These are phyloP conservation scores for Capsicum rhomboideum DNA, from an alignment of 257 asterid species.

Conservation along the genomic window DNA sequence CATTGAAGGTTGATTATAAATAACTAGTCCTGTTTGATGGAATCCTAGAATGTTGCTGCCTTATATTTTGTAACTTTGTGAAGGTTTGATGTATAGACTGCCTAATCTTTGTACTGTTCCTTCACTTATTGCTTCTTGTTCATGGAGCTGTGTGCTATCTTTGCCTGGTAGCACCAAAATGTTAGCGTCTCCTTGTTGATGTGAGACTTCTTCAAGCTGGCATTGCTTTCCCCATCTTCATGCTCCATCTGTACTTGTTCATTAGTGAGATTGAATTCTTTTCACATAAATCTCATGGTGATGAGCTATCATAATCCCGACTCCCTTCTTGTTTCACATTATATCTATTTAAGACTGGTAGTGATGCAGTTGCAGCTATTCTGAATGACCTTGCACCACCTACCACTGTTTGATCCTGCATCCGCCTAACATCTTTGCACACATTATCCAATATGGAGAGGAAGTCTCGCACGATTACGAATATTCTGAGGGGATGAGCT, in stretches of 20 bases:
- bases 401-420: constrained; percentile 62
- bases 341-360: constrained; percentile 69
- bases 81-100: not conserved
- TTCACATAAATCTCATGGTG: constrained; percentile 11
- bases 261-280: not conserved
- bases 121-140: not conserved
- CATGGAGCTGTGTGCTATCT: not conserved
- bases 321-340: constrained; percentile 25
- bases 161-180: not conserved
- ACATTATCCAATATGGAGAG: constrained; percentile 69
- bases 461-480: constrained; percentile 83
- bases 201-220: not conserved
- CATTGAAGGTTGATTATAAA: not conserved
- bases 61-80: not conserved
- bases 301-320: constrained; percentile 47
- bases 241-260: not conserved
- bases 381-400: constrained; percentile 82
- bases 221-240: not conserved
- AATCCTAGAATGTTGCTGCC: not conserved
- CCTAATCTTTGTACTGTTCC: not conserved
- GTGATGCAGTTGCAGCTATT: constrained; percentile 50
- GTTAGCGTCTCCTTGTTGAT: not conserved
- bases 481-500: constrained; percentile 88
- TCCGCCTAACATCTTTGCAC: constrained; percentile 78
- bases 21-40: not conserved